Conservation (phyloP, 805 yeast species). For the Saturnispora sekii region DNA sequence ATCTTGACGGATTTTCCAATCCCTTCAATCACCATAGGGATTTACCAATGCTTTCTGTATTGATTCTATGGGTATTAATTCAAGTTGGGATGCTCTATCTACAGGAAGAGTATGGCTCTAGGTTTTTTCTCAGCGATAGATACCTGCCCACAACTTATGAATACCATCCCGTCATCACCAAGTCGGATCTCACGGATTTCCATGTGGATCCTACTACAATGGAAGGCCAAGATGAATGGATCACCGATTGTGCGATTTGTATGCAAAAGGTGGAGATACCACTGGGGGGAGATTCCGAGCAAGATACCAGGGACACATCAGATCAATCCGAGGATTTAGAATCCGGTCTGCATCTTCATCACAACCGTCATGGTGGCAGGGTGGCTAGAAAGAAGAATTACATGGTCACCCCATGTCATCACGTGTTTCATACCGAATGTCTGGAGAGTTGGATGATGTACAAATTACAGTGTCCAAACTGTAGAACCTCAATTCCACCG, state of each 20-base stretch:
- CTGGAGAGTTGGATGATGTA: slow-evolving; percentile 89
- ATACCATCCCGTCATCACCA: slow-evolving; percentile 61
- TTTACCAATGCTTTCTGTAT: slow-evolving; percentile 34
- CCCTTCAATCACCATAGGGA: slow-evolving; percentile 67
- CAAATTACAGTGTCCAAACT: slow-evolving; percentile 88
- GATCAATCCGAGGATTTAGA: slow-evolving; percentile 6
- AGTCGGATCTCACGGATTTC: slow-evolving; percentile 50
- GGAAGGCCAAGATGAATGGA: slow-evolving; percentile 29
- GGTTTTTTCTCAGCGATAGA: slow-evolving; percentile 72
- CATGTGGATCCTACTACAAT: slow-evolving; percentile 29
- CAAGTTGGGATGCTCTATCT: slow-evolving; percentile 51
- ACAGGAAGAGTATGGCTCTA: slow-evolving; percentile 65
- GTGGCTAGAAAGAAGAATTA: slow-evolving; percentile 35
- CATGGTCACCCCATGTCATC: slow-evolving; percentile 88
- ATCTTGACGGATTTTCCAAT: slow-evolving; percentile 40
- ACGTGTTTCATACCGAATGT: slow-evolving; percentile 84
- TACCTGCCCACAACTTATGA: slow-evolving; percentile 76
- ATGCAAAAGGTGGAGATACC: slow-evolving; percentile 70
- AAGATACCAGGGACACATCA: slow-evolving; percentile 5
- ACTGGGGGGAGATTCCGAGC: slow-evolving; percentile 20
- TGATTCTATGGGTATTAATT: slow-evolving; percentile 45
- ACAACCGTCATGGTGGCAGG: slow-evolving; percentile 5
- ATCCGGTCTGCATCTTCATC: background rate
- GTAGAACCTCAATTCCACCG: slow-evolving; percentile 81
- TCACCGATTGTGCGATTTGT: slow-evolving; percentile 81